Evolutionary conservation across 257 asterid genomes (phyloP).

Genomic region (Knoxia roxburghii): DNA sequence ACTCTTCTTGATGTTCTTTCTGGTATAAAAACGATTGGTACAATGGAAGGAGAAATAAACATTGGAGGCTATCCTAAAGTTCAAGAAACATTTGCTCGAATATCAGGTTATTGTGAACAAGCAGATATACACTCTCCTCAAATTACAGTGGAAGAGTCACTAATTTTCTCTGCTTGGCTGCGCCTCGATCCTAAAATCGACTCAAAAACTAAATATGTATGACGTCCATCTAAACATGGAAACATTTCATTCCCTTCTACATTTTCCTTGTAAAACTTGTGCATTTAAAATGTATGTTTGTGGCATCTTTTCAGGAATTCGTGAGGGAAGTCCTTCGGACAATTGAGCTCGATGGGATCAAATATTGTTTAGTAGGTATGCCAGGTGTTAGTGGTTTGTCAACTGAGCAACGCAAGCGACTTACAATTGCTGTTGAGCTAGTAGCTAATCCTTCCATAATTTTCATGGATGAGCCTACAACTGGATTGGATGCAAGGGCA

Average conservation of each 20-base stretch:
- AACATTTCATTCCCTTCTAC: background rate
- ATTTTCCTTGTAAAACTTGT: background rate
- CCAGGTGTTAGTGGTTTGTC: conserved; percentile 47
- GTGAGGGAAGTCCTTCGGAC: conserved; percentile 54
- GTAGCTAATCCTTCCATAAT: conserved; percentile 58
- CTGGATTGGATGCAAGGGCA: conserved; percentile 58
- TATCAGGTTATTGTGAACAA: conserved; percentile 61
- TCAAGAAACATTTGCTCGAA: conserved; percentile 45
- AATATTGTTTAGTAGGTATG: conserved; percentile 46
- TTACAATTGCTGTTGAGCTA: conserved; percentile 56
- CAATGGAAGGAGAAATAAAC: conserved; percentile 42
- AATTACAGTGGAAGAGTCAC: conserved; percentile 50
- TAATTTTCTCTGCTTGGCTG: conserved; percentile 54
- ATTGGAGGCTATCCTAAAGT: conserved; percentile 56
- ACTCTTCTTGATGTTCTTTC: conserved; percentile 63
- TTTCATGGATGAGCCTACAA: conserved; percentile 58
- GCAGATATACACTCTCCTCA: conserved; percentile 53
- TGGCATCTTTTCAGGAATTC: conserved; percentile 32
- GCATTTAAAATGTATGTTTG: too few relatives aligned
- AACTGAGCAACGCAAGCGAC: conserved; percentile 54
- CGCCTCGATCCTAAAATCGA: conserved; percentile 44
- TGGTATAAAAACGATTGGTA: conserved; percentile 55
- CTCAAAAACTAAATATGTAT: conserved; percentile 39
- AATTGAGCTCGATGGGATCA: conserved; percentile 47
- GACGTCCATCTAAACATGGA: background rate